Conservation (phyloP, 257 asterid genomes). For the Euphrasia confusa region DNA sequence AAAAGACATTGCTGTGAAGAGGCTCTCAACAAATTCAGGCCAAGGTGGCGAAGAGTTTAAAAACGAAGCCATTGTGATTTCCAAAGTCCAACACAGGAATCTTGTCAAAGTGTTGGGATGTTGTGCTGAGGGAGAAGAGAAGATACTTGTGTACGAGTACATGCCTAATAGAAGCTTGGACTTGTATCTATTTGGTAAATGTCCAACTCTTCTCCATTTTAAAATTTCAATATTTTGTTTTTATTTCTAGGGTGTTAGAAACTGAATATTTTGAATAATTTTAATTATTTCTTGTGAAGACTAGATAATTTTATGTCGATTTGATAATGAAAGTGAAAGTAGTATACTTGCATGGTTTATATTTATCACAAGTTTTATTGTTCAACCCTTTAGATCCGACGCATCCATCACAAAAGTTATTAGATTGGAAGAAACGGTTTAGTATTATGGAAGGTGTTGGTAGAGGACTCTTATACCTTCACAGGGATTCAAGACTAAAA, state of each 20-base stretch:
- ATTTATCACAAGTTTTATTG: too few species aligned
- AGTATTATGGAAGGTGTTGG: neutral
- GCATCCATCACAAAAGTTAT: neutral
- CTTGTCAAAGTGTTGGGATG: slow-evolving; percentile 30
- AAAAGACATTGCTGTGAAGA: neutral
- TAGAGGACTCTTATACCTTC: neutral
- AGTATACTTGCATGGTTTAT: too few species aligned
- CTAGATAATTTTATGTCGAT: too few species aligned
- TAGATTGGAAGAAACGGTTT: neutral
- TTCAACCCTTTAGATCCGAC: too few species aligned
- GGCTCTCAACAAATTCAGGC: neutral
- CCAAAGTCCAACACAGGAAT: slow-evolving; percentile 46
- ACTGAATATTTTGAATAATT: too few species aligned
- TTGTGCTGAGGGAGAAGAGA: neutral
- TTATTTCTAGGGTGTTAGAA: too few species aligned
- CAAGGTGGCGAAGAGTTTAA: neutral
- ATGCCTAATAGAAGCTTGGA: neutral
- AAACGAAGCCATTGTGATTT: slow-evolving; percentile 26
- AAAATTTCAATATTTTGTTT: too few species aligned
- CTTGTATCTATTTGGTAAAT: neutral
- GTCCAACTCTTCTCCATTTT: too few species aligned
- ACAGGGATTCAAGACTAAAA: neutral
- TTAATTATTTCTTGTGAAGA: neutral
- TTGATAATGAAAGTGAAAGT: too few species aligned
- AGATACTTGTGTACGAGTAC: neutral